Evolutionary conservation across 2,329 filamentous ascomycete genomes (phyloP).

Genomic region (Fusarium piperis): DNA sequence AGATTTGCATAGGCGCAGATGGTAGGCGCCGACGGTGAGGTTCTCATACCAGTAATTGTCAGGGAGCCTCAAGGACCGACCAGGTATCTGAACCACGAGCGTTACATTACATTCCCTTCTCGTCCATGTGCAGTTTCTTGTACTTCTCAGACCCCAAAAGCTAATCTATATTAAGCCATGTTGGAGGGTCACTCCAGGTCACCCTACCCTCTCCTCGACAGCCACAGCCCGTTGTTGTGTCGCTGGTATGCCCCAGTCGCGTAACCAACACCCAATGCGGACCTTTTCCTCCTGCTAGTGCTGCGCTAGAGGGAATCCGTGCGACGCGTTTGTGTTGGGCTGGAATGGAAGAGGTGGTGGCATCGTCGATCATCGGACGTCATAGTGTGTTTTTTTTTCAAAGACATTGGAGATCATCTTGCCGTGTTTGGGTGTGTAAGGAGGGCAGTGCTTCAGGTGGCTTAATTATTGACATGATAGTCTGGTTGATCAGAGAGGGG

Average conservation of each 20-base stretch:
- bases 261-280: neutral
- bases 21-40: neutral
- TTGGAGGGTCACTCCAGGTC: neutral
- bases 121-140: neutral
- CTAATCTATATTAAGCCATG: neutral
- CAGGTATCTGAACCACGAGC: neutral
- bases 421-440: neutral
- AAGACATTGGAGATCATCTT: neutral
- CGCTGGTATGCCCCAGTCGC: neutral
- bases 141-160: neutral
- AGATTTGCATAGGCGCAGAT: neutral
- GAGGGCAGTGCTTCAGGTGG: neutral
- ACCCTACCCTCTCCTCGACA: neutral
- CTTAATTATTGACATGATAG: neutral
- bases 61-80: neutral
- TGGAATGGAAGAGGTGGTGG: neutral
- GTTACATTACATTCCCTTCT: neutral
- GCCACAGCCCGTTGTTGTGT: neutral
- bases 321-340: neutral
- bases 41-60: neutral
- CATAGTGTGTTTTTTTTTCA: neutral
- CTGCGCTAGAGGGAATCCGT: neutral
- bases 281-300: neutral
- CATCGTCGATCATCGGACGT: neutral
- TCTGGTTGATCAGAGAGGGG: neutral